Base-by-base conservation (phyloP, 345 rosid genomes). In the Erodium maritimum region DNA sequence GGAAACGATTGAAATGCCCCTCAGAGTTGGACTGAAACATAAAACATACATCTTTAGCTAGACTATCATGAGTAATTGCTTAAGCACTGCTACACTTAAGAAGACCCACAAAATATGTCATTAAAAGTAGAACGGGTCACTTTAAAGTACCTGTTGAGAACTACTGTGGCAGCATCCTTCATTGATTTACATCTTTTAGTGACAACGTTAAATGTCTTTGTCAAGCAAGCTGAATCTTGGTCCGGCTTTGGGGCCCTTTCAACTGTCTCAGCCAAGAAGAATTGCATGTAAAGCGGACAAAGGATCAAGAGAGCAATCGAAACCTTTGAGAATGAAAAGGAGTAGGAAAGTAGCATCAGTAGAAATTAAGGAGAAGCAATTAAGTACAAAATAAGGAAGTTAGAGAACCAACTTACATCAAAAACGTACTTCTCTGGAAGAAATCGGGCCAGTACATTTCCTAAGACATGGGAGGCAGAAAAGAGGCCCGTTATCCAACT, bases 401-500 rank as follows among this genome's bases (percentile, higher is more conserved):
- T 5, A 23, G 7, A 12, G n/a, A 52, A 37, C 19, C 23, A 21
- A 63, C 78, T 57, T 65, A 80, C 82, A 60, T 21, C 58, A 50
- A 81, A 78, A 46, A 81, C 67, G 59, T 65, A 81, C 54, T 73
- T 70, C 70, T 73, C 79, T 1, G 82, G 86, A 21, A 81, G 82
- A 65, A 78, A 76, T 17, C 69, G 75, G 12, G 86, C 81, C 42
- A 75, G 55, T 33, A 77, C 1, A 60, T 81, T 78, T 19, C 81
- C 86, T 11, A 81, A 17, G 62, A 81, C 72, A 57, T 78, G 82
- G 7, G 86, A 78, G 58, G 77, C 75, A 50, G 86, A 81, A 57
- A 78, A 73, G 37, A 78, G 69, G 18, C 82, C 86, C 0, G 86
- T 78, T 37, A 78, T 78, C 86, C 79, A 81, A 65, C 86, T 75